phyloP scores from a whole-genome alignment of 371 early-diverging fungal species.

The Blastocladiella emersonii region DNA sequence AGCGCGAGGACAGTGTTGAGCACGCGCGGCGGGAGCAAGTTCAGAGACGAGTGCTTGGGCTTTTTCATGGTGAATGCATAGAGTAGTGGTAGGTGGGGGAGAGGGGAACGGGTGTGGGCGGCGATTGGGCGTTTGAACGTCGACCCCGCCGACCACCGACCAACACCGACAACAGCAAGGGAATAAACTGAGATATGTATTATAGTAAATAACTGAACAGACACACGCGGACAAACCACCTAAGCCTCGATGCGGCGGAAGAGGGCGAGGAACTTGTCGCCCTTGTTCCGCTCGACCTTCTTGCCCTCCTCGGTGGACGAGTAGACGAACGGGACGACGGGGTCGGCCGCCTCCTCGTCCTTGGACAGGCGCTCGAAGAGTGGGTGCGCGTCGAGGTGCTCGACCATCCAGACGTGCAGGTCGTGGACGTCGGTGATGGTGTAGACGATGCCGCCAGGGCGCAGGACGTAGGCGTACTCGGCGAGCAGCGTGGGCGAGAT shows the following conservation, averaged over 20 bases:
- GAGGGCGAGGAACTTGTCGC: slow-evolving; percentile 83
- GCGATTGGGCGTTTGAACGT: too few relatives aligned
- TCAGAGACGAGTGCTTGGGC: too few relatives aligned
- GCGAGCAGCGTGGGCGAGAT: slow-evolving; percentile 70
- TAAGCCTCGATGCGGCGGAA: slow-evolving; percentile 57
- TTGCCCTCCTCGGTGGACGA: slow-evolving; percentile 92
- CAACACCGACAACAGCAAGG: too few relatives aligned
- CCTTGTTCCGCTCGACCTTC: slow-evolving; percentile 89
- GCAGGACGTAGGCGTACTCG: slow-evolving; percentile 89
- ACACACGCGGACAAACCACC: too few relatives aligned
- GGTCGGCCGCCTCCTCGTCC: slow-evolving; percentile 71
- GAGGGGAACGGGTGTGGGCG: too few relatives aligned
- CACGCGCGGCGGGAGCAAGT: too few relatives aligned
- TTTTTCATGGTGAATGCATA: too few relatives aligned
- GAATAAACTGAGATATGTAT: too few relatives aligned
- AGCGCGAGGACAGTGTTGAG: too few relatives aligned
- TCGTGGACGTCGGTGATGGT: slow-evolving; percentile 93
- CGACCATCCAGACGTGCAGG: slow-evolving; percentile 90
- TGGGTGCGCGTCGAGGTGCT: slow-evolving; percentile 84
- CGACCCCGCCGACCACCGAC: too few relatives aligned
- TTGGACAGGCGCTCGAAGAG: slow-evolving; percentile 77
- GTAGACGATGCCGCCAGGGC: slow-evolving; percentile 81
- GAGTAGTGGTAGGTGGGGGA: too few relatives aligned
- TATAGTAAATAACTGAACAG: too few relatives aligned
- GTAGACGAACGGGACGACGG: slow-evolving; percentile 66